These are phyloP conservation scores for Cercospora sp. DNA, from an alignment of 2,329 filamentous ascomycete genomes.

Conservation along the genomic window DNA sequence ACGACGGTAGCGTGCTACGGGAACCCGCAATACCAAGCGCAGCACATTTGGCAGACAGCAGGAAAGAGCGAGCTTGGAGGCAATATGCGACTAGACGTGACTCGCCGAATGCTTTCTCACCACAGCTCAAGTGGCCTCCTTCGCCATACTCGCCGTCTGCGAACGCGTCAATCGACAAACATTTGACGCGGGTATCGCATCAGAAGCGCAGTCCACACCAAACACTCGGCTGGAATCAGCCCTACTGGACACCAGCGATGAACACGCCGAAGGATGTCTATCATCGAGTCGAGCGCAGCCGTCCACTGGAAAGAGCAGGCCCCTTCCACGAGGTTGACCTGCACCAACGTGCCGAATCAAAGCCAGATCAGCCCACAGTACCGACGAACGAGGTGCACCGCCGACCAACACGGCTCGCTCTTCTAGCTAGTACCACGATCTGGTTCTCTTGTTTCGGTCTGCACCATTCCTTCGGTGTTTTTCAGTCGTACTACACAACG, in stretches of 20 bases:
- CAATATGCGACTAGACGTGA: neutral
- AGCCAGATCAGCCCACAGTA: neutral
- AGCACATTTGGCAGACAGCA: neutral
- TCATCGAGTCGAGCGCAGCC: neutral
- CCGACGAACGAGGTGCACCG: neutral
- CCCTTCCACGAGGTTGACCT: neutral
- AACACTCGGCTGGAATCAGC: neutral
- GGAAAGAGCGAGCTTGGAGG: neutral
- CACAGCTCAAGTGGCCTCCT: neutral
- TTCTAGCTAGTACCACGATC: neutral
- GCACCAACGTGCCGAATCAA: neutral
- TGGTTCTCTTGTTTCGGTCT: neutral
- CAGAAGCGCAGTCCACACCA: neutral
- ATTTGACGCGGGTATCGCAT: neutral
- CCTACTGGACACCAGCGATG: neutral
- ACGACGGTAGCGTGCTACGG: neutral
- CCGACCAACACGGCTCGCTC: neutral
- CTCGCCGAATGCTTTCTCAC: neutral
- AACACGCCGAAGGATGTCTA: neutral
- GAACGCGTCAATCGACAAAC: neutral
- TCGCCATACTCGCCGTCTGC: neutral
- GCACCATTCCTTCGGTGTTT: neutral
- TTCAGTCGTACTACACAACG: slow-evolving; percentile 1
- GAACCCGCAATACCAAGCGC: neutral
- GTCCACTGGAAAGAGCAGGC: neutral